These are phyloP conservation scores for Alternaria dauci DNA, from an alignment of 2,329 filamentous ascomycete species.

Conservation along the genomic window DNA sequence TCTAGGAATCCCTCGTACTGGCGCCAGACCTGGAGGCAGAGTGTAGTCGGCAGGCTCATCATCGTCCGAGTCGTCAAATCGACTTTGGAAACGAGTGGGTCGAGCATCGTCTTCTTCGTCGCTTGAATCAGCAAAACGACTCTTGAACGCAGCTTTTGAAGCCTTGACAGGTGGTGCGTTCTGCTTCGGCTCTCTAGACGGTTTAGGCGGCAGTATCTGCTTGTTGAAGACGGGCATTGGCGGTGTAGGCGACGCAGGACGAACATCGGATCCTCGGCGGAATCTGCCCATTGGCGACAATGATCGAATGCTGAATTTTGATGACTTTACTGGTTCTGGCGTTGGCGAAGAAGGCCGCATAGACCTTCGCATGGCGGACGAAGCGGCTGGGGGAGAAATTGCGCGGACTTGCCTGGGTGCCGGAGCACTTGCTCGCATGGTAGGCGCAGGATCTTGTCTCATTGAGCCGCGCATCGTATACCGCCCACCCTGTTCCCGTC, in stretches of 20 bases:
- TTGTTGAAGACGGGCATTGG: slow-evolving; percentile 33
- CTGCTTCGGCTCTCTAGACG: slow-evolving; percentile 19
- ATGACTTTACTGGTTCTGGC: slow-evolving; percentile 48
- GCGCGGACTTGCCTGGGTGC: slow-evolving; percentile 54
- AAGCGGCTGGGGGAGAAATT: slow-evolving; percentile 45
- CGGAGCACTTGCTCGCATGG: slow-evolving; percentile 40
- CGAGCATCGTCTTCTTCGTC: slow-evolving; percentile 59
- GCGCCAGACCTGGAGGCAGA: slow-evolving; percentile 54
- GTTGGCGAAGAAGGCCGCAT: slow-evolving; percentile 45
- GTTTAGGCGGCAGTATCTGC: slow-evolving; percentile 24
- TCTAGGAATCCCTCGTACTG: slow-evolving; percentile 68
- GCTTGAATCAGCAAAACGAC: slow-evolving; percentile 75
- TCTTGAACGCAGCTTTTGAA: slow-evolving; percentile 39
- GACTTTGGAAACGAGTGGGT: slow-evolving; percentile 53
- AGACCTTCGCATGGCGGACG: slow-evolving; percentile 41
- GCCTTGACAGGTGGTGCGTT: slow-evolving; percentile 30
- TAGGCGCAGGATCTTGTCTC: slow-evolving; percentile 58
- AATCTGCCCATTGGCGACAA: slow-evolving; percentile 71
- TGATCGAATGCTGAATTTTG: slow-evolving; percentile 74
- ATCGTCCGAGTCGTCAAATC: slow-evolving; percentile 60
- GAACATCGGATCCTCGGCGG: slow-evolving; percentile 47
- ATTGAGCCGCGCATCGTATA: slow-evolving; percentile 77
- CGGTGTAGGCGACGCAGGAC: slow-evolving; percentile 25
- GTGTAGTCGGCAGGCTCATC: slow-evolving; percentile 64
- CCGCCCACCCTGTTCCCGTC: slow-evolving; percentile 52